phyloP scores from a whole-genome alignment of 2,329 filamentous ascomycete genomes.

The Sclerotinia spermophila region DNA sequence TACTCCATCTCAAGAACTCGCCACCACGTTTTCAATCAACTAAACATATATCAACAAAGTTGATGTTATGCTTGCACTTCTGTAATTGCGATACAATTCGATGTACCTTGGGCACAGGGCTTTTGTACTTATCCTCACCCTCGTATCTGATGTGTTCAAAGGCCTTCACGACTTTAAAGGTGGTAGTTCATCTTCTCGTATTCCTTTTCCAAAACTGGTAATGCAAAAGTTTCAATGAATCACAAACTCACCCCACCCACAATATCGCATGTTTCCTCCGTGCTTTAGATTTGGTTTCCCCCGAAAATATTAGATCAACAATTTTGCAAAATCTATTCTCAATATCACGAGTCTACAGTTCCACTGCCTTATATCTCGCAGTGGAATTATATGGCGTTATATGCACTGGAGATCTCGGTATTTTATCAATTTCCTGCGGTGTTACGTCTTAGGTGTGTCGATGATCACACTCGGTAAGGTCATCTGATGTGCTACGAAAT shows the following conservation, averaged over 20 bases:
- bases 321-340: neutral
- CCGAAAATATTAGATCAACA: neutral
- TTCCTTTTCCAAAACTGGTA: neutral
- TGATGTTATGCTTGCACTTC: neutral
- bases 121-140: neutral
- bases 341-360: neutral
- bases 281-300: neutral
- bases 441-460: neutral
- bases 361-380: neutral
- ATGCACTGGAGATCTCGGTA: conserved; percentile 6
- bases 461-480: neutral
- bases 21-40: neutral
- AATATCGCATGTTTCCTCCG: neutral
- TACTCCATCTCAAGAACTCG: neutral
- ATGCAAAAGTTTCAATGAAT: neutral
- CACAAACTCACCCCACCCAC: neutral
- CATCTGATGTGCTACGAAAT: neutral
- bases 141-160: neutral
- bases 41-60: neutral
- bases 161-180: neutral
- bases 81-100: neutral
- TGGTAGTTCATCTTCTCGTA: neutral
- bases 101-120: neutral
- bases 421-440: neutral
- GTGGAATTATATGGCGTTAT: neutral